Evolutionary conservation across 208 protist species (phyloP).

Genomic region (Crithidia bombi): DNA sequence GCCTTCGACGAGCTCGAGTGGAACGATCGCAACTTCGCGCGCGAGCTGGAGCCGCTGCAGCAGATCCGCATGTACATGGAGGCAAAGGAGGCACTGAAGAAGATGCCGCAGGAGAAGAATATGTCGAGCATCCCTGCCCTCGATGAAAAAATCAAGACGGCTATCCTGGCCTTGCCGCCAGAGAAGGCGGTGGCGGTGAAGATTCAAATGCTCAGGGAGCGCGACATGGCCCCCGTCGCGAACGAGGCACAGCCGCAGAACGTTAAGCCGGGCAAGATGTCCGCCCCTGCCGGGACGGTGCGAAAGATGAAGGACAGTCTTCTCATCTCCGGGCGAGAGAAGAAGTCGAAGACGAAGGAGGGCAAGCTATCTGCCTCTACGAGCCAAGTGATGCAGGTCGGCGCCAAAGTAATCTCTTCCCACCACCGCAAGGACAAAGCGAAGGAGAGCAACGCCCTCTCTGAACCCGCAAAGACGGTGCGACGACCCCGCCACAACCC

Average conservation of each 20-base stretch:
- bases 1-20: conserved; percentile 54
- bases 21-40: conserved; percentile 58
- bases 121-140: conserved; percentile 8
- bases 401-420: conserved; percentile 13
- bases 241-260: not conserved
- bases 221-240: conserved; percentile 8
- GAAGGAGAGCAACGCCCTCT: conserved; percentile 44
- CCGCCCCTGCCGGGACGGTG: conserved; percentile 32
- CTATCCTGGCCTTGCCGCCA: conserved; percentile 43
- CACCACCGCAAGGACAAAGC: conserved; percentile 21
- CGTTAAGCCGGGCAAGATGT: conserved; percentile 25
- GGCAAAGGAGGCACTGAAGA: conserved; percentile 48
- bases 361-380: conserved; percentile 31
- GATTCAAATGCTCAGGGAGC: conserved; percentile 30
- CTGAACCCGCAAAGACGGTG: conserved; percentile 32
- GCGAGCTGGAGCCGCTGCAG: conserved; percentile 39
- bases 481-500: conserved; percentile 14
- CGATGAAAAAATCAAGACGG: conserved; percentile 49
- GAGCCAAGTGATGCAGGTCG: conserved; percentile 30
- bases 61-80: conserved; percentile 61
- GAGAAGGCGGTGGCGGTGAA: conserved; percentile 37
- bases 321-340: conserved; percentile 2
- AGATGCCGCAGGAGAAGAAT: not conserved
- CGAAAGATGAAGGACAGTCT: conserved; percentile 35
- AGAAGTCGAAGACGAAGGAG: conserved; percentile 16